Evolutionary conservation across 192 early-diverging fungal genomes (phyloP), one percentile per base, ranked within the genome.

Genomic region (Umbelopsis sp.): DNA sequence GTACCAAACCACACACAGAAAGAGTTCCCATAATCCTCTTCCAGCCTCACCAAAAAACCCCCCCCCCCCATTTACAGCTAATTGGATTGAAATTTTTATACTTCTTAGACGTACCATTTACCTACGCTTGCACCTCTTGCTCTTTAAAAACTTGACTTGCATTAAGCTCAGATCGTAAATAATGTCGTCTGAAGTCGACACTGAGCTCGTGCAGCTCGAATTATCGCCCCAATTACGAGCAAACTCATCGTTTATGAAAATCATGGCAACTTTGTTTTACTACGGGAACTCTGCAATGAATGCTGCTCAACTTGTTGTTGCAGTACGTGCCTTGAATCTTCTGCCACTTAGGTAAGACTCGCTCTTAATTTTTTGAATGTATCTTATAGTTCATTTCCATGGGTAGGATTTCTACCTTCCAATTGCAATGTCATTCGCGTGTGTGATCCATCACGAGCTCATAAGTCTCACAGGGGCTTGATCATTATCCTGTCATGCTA

Each of bases 181-280:
- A 62, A 62, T 62, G 26, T 34, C 31, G 56, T 62, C 56, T 62
- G 56, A 62, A 34, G 66, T 81, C 34, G 79, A 81, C 34, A 74
- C 74, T 45, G 79, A 81, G 49, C 75, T 81, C 8, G 34, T 53
- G 38, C 79, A 81, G 62, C 68, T 81, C 45, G 74, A 76, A 29
- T 41, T 81, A 24, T 70, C 56, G 36, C 71, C 72, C 25, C 71
- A 77, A 72, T 53, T 77, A 31, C 59, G 79, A 47, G 70, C 74
- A 11, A 81, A 76, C 67, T 77, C 79, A 32, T 72, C 79, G 29
- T 81, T 81, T 50, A 81, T 81, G 79, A 81, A 81, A 34, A 51
- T 81, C 41, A 74, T 81, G 45, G 79, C 79, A 7, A 74, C 79
- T 25, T 54, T 81, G n/a, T 81, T 77, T 74, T 71, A 81, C 74